Evolutionary conservation across 768 basidiomycete genomes (phyloP).

Genomic region (Tephrocybe sp.): DNA sequence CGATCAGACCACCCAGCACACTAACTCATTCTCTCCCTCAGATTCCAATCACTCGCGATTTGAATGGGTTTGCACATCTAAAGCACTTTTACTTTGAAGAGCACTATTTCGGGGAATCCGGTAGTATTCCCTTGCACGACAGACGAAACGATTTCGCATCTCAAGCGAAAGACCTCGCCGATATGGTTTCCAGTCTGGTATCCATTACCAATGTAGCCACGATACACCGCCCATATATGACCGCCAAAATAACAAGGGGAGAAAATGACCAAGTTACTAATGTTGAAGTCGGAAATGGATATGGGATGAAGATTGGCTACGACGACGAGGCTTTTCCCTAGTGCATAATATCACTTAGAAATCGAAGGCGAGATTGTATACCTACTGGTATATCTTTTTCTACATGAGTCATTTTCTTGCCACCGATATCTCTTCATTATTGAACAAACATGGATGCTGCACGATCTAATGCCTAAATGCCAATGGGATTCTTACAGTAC

Average conservation of each 20-base stretch:
- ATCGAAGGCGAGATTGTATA: too few relatives aligned
- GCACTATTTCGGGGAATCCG: not conserved
- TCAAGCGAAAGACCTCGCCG: not conserved
- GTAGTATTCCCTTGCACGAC: not conserved
- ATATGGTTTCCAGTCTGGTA: not conserved
- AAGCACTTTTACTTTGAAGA: conserved; percentile 1
- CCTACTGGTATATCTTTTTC: too few relatives aligned
- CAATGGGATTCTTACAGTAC: too few relatives aligned
- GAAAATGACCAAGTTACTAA: not conserved
- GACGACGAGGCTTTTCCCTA: not conserved
- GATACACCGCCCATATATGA: not conserved
- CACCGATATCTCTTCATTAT: too few relatives aligned
- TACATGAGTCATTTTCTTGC: too few relatives aligned
- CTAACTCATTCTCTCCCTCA: not conserved
- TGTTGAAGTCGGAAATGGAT: conserved; percentile 1
- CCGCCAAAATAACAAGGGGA: conserved; percentile 2
- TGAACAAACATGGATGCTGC: too few relatives aligned
- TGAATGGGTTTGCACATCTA: not conserved
- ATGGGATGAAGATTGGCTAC: conserved; percentile 3
- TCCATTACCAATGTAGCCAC: conserved; percentile 1
- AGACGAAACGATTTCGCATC: not conserved
- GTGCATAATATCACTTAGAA: too few relatives aligned
- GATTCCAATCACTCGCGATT: not conserved
- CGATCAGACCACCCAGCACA: not conserved
- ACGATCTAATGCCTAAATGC: too few relatives aligned